These are phyloP conservation scores for Pythium folliculosum DNA, from an alignment of 352 stramenopile species.

Conservation along the genomic window DNA sequence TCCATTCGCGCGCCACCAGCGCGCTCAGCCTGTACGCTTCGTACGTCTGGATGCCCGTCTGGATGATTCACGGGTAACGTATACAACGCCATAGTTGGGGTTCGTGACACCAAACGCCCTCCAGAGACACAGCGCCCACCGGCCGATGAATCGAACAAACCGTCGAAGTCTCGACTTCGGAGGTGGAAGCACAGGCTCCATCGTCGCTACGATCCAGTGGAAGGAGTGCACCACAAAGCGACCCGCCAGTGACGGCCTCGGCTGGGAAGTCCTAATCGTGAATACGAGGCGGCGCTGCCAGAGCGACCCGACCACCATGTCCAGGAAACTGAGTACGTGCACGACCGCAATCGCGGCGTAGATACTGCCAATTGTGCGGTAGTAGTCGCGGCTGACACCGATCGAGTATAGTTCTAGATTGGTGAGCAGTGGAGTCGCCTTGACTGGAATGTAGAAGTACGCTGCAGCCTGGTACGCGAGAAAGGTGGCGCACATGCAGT, in stretches of 20 bases:
- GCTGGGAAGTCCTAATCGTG: not conserved
- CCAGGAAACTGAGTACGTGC: not conserved
- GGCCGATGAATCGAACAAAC: not conserved
- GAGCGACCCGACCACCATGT: conserved; percentile 2
- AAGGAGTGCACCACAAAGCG: not conserved
- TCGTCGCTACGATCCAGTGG: not conserved
- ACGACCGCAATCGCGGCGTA: conserved; percentile 7
- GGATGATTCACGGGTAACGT: conserved; percentile 31
- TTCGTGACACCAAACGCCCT: conserved; percentile 18
- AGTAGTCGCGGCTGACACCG: conserved; percentile 3
- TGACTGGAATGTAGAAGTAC: conserved; percentile 18
- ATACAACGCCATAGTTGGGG: conserved; percentile 26
- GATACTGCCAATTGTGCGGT: not conserved
- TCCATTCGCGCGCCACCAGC: conserved; percentile 24
- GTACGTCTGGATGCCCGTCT: conserved; percentile 31
- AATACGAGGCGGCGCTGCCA: not conserved
- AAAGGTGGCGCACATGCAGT: conserved; percentile 6
- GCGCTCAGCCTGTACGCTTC: conserved; percentile 33
- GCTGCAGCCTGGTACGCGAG: not conserved
- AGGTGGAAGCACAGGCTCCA: not conserved
- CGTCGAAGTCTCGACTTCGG: not conserved
- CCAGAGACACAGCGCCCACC: conserved; percentile 1
- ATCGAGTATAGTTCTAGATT: conserved; percentile 16
- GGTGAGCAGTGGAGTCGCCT: conserved; percentile 4
- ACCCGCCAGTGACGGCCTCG: not conserved